Conservation (phyloP, 352 stramenopile genomes). For the Globisporangium takayamanum region DNA sequence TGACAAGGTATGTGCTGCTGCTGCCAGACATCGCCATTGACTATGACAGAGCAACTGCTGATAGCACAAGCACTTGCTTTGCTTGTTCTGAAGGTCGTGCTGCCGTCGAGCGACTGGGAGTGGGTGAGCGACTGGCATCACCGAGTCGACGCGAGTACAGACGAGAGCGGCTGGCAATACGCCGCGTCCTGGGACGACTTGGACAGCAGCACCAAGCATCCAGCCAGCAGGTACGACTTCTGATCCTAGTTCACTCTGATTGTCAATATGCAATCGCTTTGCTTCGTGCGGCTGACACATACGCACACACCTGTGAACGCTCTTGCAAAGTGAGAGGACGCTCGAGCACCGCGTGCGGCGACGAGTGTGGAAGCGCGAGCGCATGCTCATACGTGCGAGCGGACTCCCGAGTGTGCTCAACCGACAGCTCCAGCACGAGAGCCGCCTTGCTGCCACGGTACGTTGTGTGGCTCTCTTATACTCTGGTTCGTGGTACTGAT, state of each 20-base stretch:
- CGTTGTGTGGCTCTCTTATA: conserved; percentile 11
- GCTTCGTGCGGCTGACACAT: neutral
- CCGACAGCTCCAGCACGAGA: conserved; percentile 26
- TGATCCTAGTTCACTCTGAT: too few relatives aligned
- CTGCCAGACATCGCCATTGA: neutral
- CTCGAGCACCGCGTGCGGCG: conserved; percentile 33
- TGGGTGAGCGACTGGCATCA: conserved; percentile 51
- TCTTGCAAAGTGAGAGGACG: conserved; percentile 24
- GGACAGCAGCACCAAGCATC: conserved; percentile 15
- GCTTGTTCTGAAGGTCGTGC: conserved; percentile 21
- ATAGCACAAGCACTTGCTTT: too few relatives aligned
- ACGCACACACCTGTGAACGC: neutral
- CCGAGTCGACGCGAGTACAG: conserved; percentile 38
- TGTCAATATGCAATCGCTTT: neutral
- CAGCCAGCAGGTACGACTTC: conserved; percentile 8
- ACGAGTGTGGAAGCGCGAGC: conserved; percentile 50
- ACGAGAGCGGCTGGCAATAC: conserved; percentile 54
- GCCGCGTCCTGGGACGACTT: conserved; percentile 29
- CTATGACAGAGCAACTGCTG: neutral
- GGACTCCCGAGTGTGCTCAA: conserved; percentile 25
- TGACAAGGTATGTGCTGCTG: conserved; percentile 22
- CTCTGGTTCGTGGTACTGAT: neutral
- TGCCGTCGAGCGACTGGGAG: conserved; percentile 51
- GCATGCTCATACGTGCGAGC: conserved; percentile 35
- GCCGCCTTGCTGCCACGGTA: conserved; percentile 25